Conservation (phyloP, 176 grass and related monocot species). For the Oryza rufipogon region DNA sequence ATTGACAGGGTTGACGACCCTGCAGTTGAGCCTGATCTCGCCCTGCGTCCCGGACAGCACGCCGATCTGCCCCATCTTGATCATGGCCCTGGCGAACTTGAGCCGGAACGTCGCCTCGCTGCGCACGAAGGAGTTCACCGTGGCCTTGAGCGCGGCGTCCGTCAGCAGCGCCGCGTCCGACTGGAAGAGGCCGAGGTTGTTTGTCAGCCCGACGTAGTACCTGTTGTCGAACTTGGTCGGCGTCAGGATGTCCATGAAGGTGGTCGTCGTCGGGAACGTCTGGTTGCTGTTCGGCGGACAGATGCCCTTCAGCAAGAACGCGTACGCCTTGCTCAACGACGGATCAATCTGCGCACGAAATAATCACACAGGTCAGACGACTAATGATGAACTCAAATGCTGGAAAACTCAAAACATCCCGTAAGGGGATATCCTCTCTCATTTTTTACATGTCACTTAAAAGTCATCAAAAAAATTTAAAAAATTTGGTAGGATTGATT, state of each 20-base stretch:
- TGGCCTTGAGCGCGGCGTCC: conserved; percentile 40
- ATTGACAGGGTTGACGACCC: conserved; percentile 42
- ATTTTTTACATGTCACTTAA: no score
- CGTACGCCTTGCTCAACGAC: conserved; percentile 56
- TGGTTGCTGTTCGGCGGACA: conserved; percentile 49
- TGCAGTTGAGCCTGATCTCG: conserved; percentile 61
- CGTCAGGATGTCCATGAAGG: conserved; percentile 56
- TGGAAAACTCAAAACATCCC: no score
- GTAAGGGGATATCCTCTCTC: no score
- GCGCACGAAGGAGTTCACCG: conserved; percentile 51
- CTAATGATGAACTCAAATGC: no score
- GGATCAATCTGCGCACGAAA: conserved; percentile 36
- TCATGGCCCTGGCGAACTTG: conserved; percentile 58
- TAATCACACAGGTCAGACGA: no score
- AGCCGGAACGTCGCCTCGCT: conserved; percentile 34
- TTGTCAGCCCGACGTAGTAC: conserved; percentile 58
- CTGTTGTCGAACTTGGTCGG: conserved; percentile 58
- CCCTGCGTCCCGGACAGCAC: conserved; percentile 58
- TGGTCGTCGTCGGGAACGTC: conserved; percentile 44
- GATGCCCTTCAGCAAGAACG: conserved; percentile 49
- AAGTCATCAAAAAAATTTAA: no score
- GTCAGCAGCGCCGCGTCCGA: conserved; percentile 54
- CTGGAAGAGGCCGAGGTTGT: conserved; percentile 54
- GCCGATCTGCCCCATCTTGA: conserved; percentile 69
- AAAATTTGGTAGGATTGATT: no score